phyloP scores from a whole-genome alignment of 2,329 filamentous ascomycete genomes.

The Alternaria alternata region DNA sequence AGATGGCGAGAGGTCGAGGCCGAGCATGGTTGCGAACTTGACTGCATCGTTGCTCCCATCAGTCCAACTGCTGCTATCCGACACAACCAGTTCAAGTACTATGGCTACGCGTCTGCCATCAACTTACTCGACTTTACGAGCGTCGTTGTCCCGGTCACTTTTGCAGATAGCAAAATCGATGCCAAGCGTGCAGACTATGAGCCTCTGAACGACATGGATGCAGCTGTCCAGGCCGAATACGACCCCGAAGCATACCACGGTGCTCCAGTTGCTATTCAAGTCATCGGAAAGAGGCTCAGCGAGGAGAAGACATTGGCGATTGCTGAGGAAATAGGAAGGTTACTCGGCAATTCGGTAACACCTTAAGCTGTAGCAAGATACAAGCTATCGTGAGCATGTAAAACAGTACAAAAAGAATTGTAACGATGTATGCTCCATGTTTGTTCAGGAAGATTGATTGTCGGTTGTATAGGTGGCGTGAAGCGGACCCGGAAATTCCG shows the following conservation, averaged over 20 bases:
- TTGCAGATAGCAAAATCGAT: conserved; percentile 26
- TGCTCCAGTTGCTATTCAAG: conserved; percentile 19
- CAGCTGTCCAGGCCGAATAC: conserved; percentile 10
- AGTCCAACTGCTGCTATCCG: conserved; percentile 31
- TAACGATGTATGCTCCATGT: not conserved
- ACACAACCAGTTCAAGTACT: conserved; percentile 19
- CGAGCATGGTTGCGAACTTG: conserved; percentile 6
- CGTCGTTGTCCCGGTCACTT: conserved; percentile 33
- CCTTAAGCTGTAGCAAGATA: not conserved
- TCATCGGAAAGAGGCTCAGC: conserved; percentile 10
- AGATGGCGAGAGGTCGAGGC: conserved; percentile 4
- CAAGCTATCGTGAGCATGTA: not conserved
- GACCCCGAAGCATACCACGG: conserved; percentile 17
- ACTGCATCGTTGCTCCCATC: conserved; percentile 18
- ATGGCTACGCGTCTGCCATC: conserved; percentile 16
- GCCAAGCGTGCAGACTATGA: conserved; percentile 14
- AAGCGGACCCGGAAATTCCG: not conserved
- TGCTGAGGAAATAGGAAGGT: conserved; percentile 11
- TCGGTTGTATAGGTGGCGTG: not conserved
- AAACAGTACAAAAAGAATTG: not conserved
- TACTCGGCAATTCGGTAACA: conserved; percentile 7
- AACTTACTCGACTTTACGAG: conserved; percentile 21
- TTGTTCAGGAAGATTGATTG: not conserved
- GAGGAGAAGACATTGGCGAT: conserved; percentile 22
- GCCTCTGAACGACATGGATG: conserved; percentile 28